Evolutionary conservation across 2,329 filamentous ascomycete species (phyloP), one percentile per base, ranked within the genome.

Genomic region (Lecanoromycetidae sp.): DNA sequence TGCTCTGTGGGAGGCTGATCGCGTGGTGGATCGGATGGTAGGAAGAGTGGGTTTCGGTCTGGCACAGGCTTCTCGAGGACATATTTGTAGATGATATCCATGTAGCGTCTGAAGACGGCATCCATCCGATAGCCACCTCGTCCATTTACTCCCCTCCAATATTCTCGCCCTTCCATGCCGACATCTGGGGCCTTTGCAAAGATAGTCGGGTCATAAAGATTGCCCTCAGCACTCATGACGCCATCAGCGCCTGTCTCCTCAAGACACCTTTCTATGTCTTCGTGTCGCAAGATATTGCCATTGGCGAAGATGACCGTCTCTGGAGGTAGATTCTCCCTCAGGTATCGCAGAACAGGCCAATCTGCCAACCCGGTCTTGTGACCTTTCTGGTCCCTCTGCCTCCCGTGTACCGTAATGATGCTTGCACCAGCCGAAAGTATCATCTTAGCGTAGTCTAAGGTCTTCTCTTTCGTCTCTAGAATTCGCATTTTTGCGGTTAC

Each of bases 281-380:
- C 80, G 49, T 82, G 74, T 61, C 85, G 82, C 49, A 98, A 68
- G 29, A 95, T 82, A 60, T 98, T 98, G 10, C 91, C 91, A 63
- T 98, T 98, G 3, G 91, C 91, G 61, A 98, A 96, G 2, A 98
- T 77, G 20, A 98, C 91, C 6, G 87, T 93, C 39, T 95, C 87
- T 1, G 74, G 68, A 0, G 90, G 90, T 25, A 98, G 67, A 52
- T 82, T 83, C 9, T 94, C 85, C 40, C 91, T 74, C 54, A 98
- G 66, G 59, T 84, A 90, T 4, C 80, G 76, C 48, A 98, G 80
- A 59, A 83, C 77, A n/a, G 68, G 69, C 91, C 91, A 98, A 65
- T 98, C 87, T 4, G 91, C 91, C 29, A 96, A 57, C 0, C 91
- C 91, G 0, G 91, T 98, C 59, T 94, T 76, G 61, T 98, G 91